Base-by-base conservation (phyloP, 495 filamentous ascomycete genomes). In the Friedmanniomyces simplex region DNA sequence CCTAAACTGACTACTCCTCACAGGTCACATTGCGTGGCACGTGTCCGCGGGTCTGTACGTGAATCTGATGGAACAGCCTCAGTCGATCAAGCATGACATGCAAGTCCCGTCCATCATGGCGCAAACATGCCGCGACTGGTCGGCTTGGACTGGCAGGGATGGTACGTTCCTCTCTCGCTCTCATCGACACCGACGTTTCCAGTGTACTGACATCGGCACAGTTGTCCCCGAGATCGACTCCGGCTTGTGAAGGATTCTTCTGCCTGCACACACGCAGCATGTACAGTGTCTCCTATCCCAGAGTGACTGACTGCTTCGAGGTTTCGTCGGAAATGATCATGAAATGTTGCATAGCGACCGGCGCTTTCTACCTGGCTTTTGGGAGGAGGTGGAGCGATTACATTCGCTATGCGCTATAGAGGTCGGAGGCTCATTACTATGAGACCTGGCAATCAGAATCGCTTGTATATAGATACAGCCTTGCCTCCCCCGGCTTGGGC, bases 101-200 rank as follows among this genome's bases (percentile, higher is more conserved):
- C 36, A 39, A 11, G 57, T 67, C 11, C 64, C 64, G 1, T 18
- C n/a, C 13, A 54, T 52, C 45, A 57, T 67, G 52, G 59, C 58
- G 25, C 64, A 67, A 50, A 67, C 64, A 0, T 67, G 64, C 52
- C 46, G 62, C 2, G 64, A 67, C 48, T 67, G 64, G 64, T 34
- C n/a, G 8, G 45, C 53, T 18, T 67, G 56, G 55, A 57, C 64
- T 5, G 59, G 59, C 18, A 25, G 28, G 0, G 11, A 64, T 47
- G 18, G 39, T 43, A 43, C 3, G 26, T 55, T n/a, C 37, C 47
- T 1, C 21, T 52, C 50, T 18, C 63, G 60, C 56, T 50, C 58
- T 32, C 5, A 43, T n/a, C n/a, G n/a, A n/a, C n/a, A n/a, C n/a
- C 14, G 14, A 43, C 39, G 18, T 16, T 16, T 16, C 4, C 14